Evolutionary conservation across 1,284 basidiomycete genomes (phyloP), one percentile per base, ranked within the genome.

Genomic region (Ustilago xerochloae): DNA sequence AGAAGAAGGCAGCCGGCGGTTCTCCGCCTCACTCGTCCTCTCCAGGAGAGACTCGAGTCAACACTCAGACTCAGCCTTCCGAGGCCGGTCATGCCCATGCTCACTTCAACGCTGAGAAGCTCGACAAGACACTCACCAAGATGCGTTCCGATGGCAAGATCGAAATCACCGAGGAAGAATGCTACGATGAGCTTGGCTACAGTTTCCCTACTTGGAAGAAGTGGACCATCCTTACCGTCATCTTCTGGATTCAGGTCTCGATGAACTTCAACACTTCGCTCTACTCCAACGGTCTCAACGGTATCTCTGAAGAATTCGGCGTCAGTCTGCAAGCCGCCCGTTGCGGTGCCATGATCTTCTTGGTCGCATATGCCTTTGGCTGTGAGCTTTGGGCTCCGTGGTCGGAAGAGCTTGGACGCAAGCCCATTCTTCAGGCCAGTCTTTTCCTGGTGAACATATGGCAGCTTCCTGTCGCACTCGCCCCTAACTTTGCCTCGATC

Each of bases 291-390:
- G 85, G 78, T 20, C 65, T 84, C 22, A 49, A 30, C 0, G 63
- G 72, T 4, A 80, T 83, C 43, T 58, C 73, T 6, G 71, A 78
- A 28, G 78, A 86, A 32, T 86, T 84, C 47, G 55, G 54, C 28
- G 77, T 87, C 54, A 80, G 78, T 6, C 73, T 68, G 12, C 86
- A 86, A 65, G 81, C 76, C 2, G 86, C 85, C 2, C 75, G 86
- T 35, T 71, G 68, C 47, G 68, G 68, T 52, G 63, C 68, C 33
- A 84, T 83, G 77, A 73, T 86, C 52, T 86, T 86, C 66, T 65
- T 87, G 33, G 81, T 87, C 15, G 68, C 72, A 1, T 86, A 86
- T 61, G 85, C 85, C 1, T 85, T 63, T 75, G 86, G 79, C 13
- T 82, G 45, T 63, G 79, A 71, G 63, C 70, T 84, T 0, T 84